Conservation (phyloP, 116 monocot genomes). For the Trichopus zeylanicus region DNA sequence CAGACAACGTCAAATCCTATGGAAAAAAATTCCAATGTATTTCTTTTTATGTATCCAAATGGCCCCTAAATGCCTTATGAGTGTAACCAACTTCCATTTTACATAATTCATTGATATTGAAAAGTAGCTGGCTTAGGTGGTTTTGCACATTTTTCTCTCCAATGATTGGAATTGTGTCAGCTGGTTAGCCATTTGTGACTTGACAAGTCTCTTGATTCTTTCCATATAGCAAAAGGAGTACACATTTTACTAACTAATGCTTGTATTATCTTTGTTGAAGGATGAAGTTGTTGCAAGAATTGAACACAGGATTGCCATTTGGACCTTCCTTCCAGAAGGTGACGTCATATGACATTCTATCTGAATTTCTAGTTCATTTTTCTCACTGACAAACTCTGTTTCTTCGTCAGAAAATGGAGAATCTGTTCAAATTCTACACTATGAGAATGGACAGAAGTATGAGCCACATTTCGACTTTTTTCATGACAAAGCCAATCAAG, state of each 20-base stretch:
- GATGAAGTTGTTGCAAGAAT: slow-evolving; percentile 53
- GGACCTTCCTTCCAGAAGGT: slow-evolving; percentile 89
- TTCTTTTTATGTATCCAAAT: too few relatives aligned
- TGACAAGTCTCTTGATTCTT: too few relatives aligned
- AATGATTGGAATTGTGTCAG: too few relatives aligned
- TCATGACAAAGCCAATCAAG: slow-evolving; percentile 46
- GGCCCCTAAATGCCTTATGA: too few relatives aligned
- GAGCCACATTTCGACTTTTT: slow-evolving; percentile 75
- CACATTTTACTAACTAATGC: not conserved
- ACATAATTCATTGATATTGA: too few relatives aligned
- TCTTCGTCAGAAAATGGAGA: slow-evolving; percentile 56
- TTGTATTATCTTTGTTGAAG: slow-evolving; percentile 13
- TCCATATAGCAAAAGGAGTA: too few relatives aligned
- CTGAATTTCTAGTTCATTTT: not conserved
- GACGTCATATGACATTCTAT: not conserved
- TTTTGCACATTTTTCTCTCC: too few relatives aligned
- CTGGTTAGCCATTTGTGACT: too few relatives aligned
- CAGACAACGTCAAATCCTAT: too few relatives aligned
- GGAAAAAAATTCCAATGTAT: too few relatives aligned
- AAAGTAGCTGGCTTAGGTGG: too few relatives aligned
- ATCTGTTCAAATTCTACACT: slow-evolving; percentile 58
- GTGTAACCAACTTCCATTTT: too few relatives aligned
- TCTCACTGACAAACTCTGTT: not conserved
- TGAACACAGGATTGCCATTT: slow-evolving; percentile 54
- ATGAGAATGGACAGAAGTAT: slow-evolving; percentile 66